phyloP scores from a whole-genome alignment of 352 stramenopile species.

The Blastocystis sp. region DNA sequence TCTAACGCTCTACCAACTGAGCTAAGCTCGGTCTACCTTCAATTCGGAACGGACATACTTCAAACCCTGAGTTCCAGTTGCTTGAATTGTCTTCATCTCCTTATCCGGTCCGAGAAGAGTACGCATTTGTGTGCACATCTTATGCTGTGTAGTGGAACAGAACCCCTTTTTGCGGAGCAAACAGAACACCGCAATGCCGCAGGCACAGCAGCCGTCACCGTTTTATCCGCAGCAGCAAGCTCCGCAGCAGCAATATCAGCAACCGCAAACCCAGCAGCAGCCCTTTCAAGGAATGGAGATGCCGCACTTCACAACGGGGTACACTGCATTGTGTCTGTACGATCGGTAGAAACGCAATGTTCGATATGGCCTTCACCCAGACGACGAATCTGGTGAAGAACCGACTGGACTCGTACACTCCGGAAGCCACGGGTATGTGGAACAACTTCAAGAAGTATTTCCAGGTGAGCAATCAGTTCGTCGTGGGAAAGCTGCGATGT shows the following conservation, averaged over 20 bases:
- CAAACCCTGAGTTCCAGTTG: too few species aligned
- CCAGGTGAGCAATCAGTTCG: slow-evolving; percentile 60
- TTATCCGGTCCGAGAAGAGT: too few species aligned
- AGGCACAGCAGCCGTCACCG: not conserved
- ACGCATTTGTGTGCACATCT: too few species aligned
- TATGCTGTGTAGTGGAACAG: not conserved
- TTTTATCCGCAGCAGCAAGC: not conserved
- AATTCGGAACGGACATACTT: not conserved
- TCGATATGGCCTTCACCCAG: slow-evolving; percentile 53
- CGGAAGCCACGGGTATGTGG: slow-evolving; percentile 49
- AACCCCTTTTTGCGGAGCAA: not conserved
- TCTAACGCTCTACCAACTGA: slow-evolving; percentile 47
- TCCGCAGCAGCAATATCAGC: not conserved
- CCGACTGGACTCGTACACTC: slow-evolving; percentile 34
- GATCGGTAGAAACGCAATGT: slow-evolving; percentile 42
- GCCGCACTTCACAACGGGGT: not conserved
- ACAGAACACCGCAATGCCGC: not conserved
- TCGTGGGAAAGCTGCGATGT: slow-evolving; percentile 57
- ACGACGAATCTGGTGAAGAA: slow-evolving; percentile 52
- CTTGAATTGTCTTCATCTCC: too few species aligned
- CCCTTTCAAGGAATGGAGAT: not conserved
- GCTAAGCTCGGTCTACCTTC: not conserved
- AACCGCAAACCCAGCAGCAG: not conserved
- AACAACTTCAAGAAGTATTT: slow-evolving; percentile 59
- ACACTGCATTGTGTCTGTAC: not conserved